Percentiles rank a stretch among this genome's conserved stretches.
phyloP scores from a whole-genome alignment of 441 rosid species.

The Kokia cookei region DNA sequence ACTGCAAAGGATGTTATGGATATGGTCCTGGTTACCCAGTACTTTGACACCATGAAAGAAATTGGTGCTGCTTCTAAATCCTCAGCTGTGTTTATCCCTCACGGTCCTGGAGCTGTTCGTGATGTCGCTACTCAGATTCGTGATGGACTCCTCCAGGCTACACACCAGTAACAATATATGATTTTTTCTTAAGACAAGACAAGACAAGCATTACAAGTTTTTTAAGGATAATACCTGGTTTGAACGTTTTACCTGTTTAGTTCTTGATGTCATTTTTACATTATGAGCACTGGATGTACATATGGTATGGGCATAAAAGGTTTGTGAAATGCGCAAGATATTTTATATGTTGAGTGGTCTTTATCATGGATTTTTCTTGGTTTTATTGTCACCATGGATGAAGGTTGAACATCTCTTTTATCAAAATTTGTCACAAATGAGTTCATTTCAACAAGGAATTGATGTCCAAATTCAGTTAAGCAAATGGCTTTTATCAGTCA shows the following conservation, averaged over 20 bases:
- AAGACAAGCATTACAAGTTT: background rate
- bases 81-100: constrained; percentile 46
- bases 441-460: too few relatives aligned
- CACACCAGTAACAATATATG: background rate
- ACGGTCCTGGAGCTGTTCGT: constrained; percentile 47
- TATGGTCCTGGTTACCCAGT: constrained; percentile 56
- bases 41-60: constrained; percentile 59
- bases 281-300: background rate
- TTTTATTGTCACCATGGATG: background rate
- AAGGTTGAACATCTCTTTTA: background rate
- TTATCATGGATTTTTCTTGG: background rate
- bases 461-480: too few relatives aligned
- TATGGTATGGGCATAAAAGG: background rate
- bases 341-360: background rate
- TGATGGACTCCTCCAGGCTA: constrained; percentile 47
- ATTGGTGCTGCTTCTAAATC: constrained; percentile 47
- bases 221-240: background rate
- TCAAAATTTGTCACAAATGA: background rate
- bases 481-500: too few relatives aligned
- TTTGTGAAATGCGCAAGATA: background rate
- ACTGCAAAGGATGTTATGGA: constrained; percentile 53
- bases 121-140: constrained; percentile 51
- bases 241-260: background rate
- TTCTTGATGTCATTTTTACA: background rate
- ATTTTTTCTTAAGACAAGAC: background rate